Percentiles rank a stretch among this genome's conserved stretches.
phyloP scores from a whole-genome alignment of 768 basidiomycete species.

The Boletus rubescentipes region DNA sequence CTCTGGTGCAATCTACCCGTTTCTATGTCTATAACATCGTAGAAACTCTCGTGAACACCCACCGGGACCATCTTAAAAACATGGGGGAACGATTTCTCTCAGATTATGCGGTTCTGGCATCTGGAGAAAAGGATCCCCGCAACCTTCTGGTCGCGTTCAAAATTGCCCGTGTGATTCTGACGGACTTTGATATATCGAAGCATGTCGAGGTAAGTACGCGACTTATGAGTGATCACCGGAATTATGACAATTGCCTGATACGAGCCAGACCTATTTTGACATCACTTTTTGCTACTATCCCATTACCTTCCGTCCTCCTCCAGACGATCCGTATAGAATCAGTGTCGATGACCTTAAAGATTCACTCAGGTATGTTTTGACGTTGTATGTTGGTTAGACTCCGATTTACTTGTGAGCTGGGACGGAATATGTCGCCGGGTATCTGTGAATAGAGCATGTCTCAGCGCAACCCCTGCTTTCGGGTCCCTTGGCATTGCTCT shows the following conservation, averaged over 20 bases:
- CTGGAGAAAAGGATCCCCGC: conserved; percentile 96
- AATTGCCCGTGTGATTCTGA: conserved; percentile 78
- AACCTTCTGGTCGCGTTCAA: conserved; percentile 90
- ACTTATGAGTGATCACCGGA: background rate
- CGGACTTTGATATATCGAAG: conserved; percentile 80
- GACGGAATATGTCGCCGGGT: background rate
- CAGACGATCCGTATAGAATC: conserved; percentile 92
- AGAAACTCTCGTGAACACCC: conserved; percentile 51
- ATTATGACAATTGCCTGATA: background rate
- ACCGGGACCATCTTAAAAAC: conserved; percentile 57
- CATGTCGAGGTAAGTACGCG: conserved; percentile 67
- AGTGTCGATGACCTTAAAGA: conserved; percentile 80
- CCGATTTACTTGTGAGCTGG: background rate
- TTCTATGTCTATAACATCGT: conserved; percentile 80
- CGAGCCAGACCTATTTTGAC: conserved; percentile 81
- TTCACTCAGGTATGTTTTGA: conserved; percentile 55
- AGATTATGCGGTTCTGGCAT: conserved; percentile 77
- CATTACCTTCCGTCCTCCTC: conserved; percentile 92
- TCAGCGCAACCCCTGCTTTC: conserved; percentile 78
- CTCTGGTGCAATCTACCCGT: conserved; percentile 78
- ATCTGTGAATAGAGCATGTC: conserved; percentile 50
- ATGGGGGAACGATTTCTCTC: conserved; percentile 73
- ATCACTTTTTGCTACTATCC: conserved; percentile 98
- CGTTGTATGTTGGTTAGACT: background rate
- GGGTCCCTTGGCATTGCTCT: conserved; percentile 83